Percentiles rank a stretch among this genome's conserved stretches.
Evolutionary conservation across 306 rosid genomes (phyloP).

Genomic region (Vicia sativa): DNA sequence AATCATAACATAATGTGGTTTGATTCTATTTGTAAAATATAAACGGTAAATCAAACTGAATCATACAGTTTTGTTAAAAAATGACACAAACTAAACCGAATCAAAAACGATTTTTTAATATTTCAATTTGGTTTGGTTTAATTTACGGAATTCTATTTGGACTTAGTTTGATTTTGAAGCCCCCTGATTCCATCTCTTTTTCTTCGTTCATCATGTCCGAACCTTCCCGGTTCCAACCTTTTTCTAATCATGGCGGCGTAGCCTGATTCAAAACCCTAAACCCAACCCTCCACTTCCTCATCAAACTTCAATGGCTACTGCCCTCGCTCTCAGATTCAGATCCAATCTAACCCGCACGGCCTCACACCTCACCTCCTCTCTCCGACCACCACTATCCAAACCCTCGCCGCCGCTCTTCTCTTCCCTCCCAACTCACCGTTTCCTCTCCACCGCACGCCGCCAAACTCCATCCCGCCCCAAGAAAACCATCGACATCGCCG

Average conservation of each 20-base stretch:
- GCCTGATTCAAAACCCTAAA: conserved; percentile 46
- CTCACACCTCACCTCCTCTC: conserved; percentile 36
- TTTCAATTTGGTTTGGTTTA: no score
- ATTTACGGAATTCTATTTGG: no score
- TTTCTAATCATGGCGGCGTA: conserved; percentile 40
- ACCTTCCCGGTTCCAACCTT: conserved; percentile 15
- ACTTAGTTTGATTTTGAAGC: no score
- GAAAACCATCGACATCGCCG: conserved; percentile 66
- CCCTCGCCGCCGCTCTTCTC: conserved; percentile 30
- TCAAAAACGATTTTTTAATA: no score
- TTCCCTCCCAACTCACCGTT: conserved; percentile 42
- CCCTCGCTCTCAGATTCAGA: conserved; percentile 63
- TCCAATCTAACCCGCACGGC: conserved; percentile 54
- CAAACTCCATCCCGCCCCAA: conserved; percentile 50
- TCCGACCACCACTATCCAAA: conserved; percentile 27
- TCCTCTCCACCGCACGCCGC: conserved; percentile 73
- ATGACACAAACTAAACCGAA: no score
- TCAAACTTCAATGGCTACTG: conserved; percentile 54
- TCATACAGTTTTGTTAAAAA: no score
- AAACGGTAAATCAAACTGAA: no score
- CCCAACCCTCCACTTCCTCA: background rate
- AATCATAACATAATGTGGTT: no score
- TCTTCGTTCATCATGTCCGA: conserved; percentile 3
- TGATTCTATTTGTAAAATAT: no score
- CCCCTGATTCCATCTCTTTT: background rate